These are phyloP conservation scores for Dipodascus albidus DNA, from an alignment of 805 yeast genomes.

Conservation along the genomic window DNA sequence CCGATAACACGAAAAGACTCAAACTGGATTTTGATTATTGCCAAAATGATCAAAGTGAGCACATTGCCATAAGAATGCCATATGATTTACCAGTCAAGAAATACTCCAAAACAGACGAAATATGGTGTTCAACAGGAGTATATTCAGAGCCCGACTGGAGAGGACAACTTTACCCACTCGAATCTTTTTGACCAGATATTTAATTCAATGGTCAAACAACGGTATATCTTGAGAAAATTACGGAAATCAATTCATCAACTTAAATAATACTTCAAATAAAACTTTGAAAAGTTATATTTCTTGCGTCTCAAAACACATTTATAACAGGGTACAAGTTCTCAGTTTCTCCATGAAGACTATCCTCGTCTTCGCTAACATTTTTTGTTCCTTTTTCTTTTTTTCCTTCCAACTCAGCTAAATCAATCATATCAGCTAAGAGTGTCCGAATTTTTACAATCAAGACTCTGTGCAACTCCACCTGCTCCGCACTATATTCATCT, in stretches of 20 bases:
- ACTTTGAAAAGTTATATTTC: no score
- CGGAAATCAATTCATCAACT: no score
- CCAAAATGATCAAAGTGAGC: constrained; percentile 6
- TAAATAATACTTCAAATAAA: no score
- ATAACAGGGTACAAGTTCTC: neutral
- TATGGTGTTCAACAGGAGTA: constrained; percentile 31
- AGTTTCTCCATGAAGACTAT: neutral
- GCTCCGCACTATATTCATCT: neutral
- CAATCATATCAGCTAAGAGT: neutral
- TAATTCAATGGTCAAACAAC: no score
- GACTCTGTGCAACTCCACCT: neutral
- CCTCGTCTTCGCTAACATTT: neutral
- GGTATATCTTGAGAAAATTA: no score
- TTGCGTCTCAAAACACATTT: neutral
- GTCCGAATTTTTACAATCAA: neutral
- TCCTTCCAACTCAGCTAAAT: neutral
- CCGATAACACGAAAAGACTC: neutral
- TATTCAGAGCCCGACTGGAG: constrained; percentile 6
- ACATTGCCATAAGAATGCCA: constrained; percentile 34
- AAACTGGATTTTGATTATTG: neutral
- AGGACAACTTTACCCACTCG: neutral
- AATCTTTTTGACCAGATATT: no score
- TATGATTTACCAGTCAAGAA: constrained; percentile 39
- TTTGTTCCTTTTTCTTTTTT: neutral
- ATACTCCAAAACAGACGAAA: constrained; percentile 32